phyloP scores from a whole-genome alignment of 495 filamentous ascomycete species.

The Penicillium arizonense region DNA sequence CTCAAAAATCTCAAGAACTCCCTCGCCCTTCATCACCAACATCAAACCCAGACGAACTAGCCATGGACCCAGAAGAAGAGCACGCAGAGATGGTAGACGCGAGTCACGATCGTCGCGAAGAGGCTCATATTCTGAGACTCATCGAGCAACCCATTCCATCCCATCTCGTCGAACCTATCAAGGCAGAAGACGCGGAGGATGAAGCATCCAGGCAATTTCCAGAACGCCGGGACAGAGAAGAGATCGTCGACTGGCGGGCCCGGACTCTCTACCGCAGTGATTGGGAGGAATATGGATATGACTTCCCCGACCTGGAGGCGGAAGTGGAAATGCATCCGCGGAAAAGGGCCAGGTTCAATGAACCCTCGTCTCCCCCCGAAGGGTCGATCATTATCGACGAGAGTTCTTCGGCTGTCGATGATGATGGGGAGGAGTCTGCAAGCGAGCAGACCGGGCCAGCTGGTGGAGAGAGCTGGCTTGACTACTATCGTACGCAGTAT shows the following conservation, averaged over 20 bases:
- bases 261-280: constrained; percentile 40
- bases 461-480: not conserved
- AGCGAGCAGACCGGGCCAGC: not conserved
- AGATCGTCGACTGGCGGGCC: constrained; percentile 45
- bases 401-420: too few relatives aligned
- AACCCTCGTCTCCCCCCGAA: not conserved
- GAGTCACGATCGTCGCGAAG: constrained; percentile 50
- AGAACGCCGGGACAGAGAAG: constrained; percentile 30
- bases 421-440: constrained; percentile 8
- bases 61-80: constrained; percentile 39
- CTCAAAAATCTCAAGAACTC: not conserved
- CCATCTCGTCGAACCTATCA: constrained; percentile 5
- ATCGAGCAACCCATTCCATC: constrained; percentile 35
- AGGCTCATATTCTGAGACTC: constrained; percentile 54
- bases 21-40: not conserved
- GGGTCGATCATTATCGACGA: not conserved
- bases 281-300: constrained; percentile 49
- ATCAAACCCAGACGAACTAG: constrained; percentile 9
- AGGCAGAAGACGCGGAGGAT: constrained; percentile 15
- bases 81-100: constrained; percentile 56
- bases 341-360: constrained; percentile 30
- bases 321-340: constrained; percentile 31
- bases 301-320: constrained; percentile 27
- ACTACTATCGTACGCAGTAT: not conserved
- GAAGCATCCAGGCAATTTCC: constrained; percentile 11